A percentile compares a stretch with the other conserved stretches of the same genome.
phyloP scores from a whole-genome alignment of 179 eudicot genomes.

The Spergularia azorica region DNA sequence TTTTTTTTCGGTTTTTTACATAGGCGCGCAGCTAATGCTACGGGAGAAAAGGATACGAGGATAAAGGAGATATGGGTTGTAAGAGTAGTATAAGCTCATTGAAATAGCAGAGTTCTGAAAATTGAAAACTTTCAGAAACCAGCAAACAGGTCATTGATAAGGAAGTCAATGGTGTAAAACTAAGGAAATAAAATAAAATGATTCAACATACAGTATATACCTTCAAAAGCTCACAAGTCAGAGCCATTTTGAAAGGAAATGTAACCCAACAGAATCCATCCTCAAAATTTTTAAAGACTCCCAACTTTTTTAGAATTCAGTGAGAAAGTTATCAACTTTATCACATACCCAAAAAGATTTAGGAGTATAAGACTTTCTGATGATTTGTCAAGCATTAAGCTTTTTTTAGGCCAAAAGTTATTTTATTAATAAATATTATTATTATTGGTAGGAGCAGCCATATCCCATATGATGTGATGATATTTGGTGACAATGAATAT shows the following conservation, averaged over 20 bases:
- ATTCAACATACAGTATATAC: conserved; percentile 9
- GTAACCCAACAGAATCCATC: conserved; percentile 17
- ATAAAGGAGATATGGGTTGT: too few species aligned
- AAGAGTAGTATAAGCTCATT: conserved; percentile 4
- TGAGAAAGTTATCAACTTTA: conserved; percentile 26
- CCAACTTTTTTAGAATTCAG: conserved; percentile 7
- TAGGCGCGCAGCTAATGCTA: too few species aligned
- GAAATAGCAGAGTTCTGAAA: conserved; percentile 5
- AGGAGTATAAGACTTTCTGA: conserved; percentile 27
- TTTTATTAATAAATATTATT: not conserved
- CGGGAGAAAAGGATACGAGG: too few species aligned
- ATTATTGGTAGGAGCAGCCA: conserved; percentile 5
- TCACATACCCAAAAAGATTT: conserved; percentile 23
- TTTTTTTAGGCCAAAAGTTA: conserved; percentile 7
- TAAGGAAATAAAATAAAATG: not conserved
- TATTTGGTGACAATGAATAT: not conserved
- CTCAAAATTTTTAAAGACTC: not conserved
- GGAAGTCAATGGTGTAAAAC: conserved; percentile 32
- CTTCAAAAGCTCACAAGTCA: conserved; percentile 9
- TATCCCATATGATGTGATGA: conserved; percentile 11
- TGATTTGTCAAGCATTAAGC: conserved; percentile 22
- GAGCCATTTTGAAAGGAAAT: not conserved
- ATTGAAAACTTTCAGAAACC: not conserved
- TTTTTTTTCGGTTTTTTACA: not conserved
- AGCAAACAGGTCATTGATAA: conserved; percentile 6